Evolutionary conservation across 2,329 filamentous ascomycete genomes (phyloP), one percentile per base, ranked within the genome.

Genomic region (Leptographium galeiforme): DNA sequence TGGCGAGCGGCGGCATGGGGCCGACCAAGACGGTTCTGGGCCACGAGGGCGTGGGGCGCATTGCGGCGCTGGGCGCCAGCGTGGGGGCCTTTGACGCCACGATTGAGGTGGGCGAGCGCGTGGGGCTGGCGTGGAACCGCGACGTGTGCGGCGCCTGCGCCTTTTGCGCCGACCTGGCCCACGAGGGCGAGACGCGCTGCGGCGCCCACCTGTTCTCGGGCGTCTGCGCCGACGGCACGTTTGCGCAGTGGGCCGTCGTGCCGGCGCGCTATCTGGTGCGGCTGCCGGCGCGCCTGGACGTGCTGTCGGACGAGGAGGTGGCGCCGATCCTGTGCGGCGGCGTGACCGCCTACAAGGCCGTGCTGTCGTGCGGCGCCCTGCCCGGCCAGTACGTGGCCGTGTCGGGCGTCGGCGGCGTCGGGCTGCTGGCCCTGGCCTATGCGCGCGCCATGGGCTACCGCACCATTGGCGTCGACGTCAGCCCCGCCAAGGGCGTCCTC

Each of bases 31-130:
- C 63, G 30, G 64, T 70, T 2, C 62, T 70, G 0, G 72, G 72
- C 5, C 72, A 74, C 48, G 72, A 75, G 56, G 72, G 71, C 8
- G 67, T 72, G 1, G 72, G 72, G 1, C 62, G 61, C 12, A 62
- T 73, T 16, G 66, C 62, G 5, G 61, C 57, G 30, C 55, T 73
- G 2, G 72, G 72, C 1, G 61, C 63, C 34, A 62, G 64, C 38
- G 62, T 69, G 4, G 8, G 57, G 0, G 19, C 55, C 1, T 46
- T 60, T n/a, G 63, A 64, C 45, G 55, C 59, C 1, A 53, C 57
- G 2, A 56, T 66, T 16, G 19, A 57, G 14, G 33, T 66, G 2
- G 68, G 67, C 36, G 63, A 68, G 48, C 65, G 67, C 1, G 66
- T 70, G 0, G 70, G 68, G 16, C 61, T 72, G 0, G 66, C 65